These are phyloP conservation scores for Phoma sp. DNA, from an alignment of 2,329 filamentous ascomycete genomes.

Conservation along the genomic window DNA sequence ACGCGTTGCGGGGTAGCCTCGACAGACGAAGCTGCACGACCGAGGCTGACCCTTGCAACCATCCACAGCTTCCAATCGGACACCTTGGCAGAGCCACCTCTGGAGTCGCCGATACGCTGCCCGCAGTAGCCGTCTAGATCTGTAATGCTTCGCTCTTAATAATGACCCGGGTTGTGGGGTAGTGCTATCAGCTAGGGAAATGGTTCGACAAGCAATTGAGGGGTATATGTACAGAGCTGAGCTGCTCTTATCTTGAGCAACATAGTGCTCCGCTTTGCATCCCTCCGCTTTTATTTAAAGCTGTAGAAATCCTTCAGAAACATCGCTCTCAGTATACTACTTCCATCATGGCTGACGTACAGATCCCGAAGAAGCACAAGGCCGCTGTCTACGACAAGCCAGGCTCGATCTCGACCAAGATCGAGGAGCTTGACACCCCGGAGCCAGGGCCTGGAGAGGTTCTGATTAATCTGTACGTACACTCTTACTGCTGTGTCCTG, in stretches of 20 bases:
- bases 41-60: background rate
- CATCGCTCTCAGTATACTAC: no score
- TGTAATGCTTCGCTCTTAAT: background rate
- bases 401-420: conserved; percentile 67
- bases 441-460: conserved; percentile 69
- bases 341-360: conserved; percentile 28
- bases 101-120: conserved; percentile 3
- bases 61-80: background rate
- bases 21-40: background rate
- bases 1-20: conserved; percentile 17
- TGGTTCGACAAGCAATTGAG: background rate
- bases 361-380: conserved; percentile 65
- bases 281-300: no score
- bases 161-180: background rate
- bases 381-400: conserved; percentile 70
- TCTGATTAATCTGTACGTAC: conserved; percentile 63
- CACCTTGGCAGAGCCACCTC: background rate
- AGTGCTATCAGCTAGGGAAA: background rate
- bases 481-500: no score
- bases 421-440: conserved; percentile 68
- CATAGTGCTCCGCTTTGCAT: background rate
- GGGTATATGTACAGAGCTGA: conserved; percentile 6
- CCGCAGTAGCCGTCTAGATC: background rate
- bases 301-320: no score
- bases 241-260: background rate